A percentile compares a stretch with the other conserved stretches of the same genome.
phyloP scores from a whole-genome alignment of 1,284 basidiomycete species.

The Mrakiaceae sp. region DNA sequence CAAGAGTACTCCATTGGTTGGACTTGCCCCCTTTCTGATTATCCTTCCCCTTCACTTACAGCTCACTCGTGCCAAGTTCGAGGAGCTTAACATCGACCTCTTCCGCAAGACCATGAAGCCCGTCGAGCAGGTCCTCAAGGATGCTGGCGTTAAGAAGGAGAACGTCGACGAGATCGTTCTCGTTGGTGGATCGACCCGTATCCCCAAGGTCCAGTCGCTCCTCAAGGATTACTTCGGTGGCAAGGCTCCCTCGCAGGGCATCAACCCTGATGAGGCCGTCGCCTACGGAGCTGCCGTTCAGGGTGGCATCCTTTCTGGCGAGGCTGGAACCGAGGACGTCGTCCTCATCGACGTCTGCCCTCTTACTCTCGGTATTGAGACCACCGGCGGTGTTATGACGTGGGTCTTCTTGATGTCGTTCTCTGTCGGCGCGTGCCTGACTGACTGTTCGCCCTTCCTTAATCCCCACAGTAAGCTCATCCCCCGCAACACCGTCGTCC shows the following conservation, averaged over 20 bases:
- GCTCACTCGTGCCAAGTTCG: slow-evolving; percentile 94
- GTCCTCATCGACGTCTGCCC: slow-evolving; percentile 89
- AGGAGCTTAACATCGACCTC: slow-evolving; percentile 96
- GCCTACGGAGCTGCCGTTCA: slow-evolving; percentile 88
- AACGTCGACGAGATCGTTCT: slow-evolving; percentile 76
- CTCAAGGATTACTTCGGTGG: slow-evolving; percentile 83
- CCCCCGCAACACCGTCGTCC: slow-evolving; percentile 92
- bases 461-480: slow-evolving; percentile 50
- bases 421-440: slow-evolving; percentile 14
- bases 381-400: slow-evolving; percentile 95
- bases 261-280: slow-evolving; percentile 93
- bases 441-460: not conserved
- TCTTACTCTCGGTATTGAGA: slow-evolving; percentile 92
- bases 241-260: slow-evolving; percentile 71
- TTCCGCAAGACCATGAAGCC: slow-evolving; percentile 99
- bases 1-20: slow-evolving; percentile 1
- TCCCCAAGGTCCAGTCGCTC: slow-evolving; percentile 95
- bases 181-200: slow-evolving; percentile 96
- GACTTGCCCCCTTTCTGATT: slow-evolving; percentile 29
- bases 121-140: slow-evolving; percentile 96
- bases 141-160: slow-evolving; percentile 95
- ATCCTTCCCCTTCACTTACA: too few species aligned
- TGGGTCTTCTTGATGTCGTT: not conserved
- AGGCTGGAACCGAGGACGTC: slow-evolving; percentile 67
- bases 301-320: slow-evolving; percentile 89